A percentile compares a stretch with the other conserved stretches of the same genome.
phyloP scores from a whole-genome alignment of 2,329 filamentous ascomycete genomes.

The Zasmidium cellare region DNA sequence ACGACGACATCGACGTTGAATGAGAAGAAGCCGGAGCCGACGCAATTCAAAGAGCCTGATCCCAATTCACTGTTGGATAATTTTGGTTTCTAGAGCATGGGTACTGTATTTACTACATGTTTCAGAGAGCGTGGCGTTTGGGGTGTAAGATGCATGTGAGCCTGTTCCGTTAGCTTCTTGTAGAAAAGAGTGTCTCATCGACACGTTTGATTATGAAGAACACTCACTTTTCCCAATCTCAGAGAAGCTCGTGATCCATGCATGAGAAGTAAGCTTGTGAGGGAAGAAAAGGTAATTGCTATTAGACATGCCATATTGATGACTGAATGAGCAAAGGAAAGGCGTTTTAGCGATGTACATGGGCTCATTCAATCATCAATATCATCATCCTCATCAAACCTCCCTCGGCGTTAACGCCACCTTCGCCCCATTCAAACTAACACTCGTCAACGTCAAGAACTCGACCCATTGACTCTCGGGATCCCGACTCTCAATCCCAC shows the following conservation, averaged over 20 bases:
- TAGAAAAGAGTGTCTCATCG: neutral
- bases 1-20: constrained; percentile 28
- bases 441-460: constrained; percentile 30
- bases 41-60: constrained; percentile 90
- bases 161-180: neutral
- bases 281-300: too few relatives aligned
- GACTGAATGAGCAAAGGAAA: too few relatives aligned
- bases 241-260: too few relatives aligned
- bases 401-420: constrained; percentile 26
- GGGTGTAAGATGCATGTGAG: neutral
- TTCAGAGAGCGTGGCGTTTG: neutral
- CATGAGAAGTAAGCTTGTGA: too few relatives aligned
- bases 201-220: neutral
- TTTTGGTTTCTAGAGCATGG: constrained; percentile 73
- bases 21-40: constrained; percentile 62
- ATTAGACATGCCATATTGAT: too few relatives aligned
- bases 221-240: too few relatives aligned
- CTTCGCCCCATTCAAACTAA: constrained; percentile 31
- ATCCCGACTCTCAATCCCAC: constrained; percentile 39
- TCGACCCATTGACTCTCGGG: constrained; percentile 30
- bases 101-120: neutral
- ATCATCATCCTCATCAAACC: neutral
- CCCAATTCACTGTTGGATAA: constrained; percentile 82
- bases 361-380: neutral
- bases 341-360: too few relatives aligned